Evolutionary conservation across 805 yeast species (phyloP).

Genomic region (Brettanomyces sp.): DNA sequence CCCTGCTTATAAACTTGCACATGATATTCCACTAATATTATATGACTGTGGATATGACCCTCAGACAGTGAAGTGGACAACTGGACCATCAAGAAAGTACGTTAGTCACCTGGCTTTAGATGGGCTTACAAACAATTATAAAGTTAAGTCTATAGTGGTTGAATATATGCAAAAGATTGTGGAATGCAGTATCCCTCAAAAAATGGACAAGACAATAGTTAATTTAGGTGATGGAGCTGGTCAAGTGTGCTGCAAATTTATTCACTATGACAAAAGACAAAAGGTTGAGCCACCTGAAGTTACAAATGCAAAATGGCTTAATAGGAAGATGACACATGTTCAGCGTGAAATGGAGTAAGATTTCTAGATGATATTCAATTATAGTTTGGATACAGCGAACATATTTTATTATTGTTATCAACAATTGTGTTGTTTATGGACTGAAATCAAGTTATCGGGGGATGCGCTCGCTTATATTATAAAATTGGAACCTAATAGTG

Average conservation of each 20-base stretch:
- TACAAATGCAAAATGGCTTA: conserved; percentile 54
- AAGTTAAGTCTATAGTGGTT: conserved; percentile 46
- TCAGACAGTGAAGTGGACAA: conserved; percentile 55
- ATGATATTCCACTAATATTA: conserved; percentile 77
- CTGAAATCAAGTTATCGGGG: too few species aligned
- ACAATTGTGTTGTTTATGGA: too few species aligned
- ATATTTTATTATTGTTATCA: too few species aligned
- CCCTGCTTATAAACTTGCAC: conserved; percentile 83
- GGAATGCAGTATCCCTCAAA: conserved; percentile 21
- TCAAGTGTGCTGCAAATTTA: conserved; percentile 44
- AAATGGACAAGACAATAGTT: conserved; percentile 6
- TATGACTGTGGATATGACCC: conserved; percentile 72
- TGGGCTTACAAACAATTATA: conserved; percentile 46
- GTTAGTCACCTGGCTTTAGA: conserved; percentile 35
- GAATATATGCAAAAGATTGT: conserved; percentile 35
- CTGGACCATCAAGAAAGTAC: conserved; percentile 23
- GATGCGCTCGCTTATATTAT: too few species aligned
- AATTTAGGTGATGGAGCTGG: conserved; percentile 79
- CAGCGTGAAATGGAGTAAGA: too few species aligned
- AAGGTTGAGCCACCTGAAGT: conserved; percentile 56
- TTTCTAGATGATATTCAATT: too few species aligned
- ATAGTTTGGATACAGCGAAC: too few species aligned
- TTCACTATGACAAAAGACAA: conserved; percentile 47
- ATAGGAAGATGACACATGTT: conserved; percentile 26
- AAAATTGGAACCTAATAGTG: too few species aligned